Conservation (phyloP, 176 grass and related monocot species). For the Zoysia japonica region DNA sequence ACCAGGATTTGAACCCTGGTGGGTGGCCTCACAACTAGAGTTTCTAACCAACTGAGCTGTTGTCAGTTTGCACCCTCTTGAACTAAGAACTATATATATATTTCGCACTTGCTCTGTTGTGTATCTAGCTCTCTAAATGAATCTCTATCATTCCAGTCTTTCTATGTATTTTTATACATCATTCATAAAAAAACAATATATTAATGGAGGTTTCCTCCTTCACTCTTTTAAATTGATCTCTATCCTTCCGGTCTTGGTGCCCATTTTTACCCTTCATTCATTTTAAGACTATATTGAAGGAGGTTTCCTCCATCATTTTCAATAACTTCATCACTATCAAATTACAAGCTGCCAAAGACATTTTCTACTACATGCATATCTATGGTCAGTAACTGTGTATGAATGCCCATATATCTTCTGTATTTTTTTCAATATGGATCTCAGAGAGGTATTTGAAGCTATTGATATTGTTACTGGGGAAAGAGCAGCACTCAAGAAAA, state of each 20-base stretch:
- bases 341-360: background rate
- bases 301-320: background rate
- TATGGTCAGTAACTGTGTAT: background rate
- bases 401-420: background rate
- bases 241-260: background rate
- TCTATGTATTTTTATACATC: background rate
- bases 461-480: conserved; percentile 70
- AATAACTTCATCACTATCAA: conserved; percentile 1
- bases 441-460: conserved; percentile 73
- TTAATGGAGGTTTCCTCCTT: background rate
- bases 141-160: background rate
- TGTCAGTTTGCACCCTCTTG: background rate
- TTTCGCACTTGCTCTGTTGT: conserved; percentile 8
- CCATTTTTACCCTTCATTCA: conserved; percentile 7
- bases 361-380: conserved; percentile 8
- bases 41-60: too few species aligned
- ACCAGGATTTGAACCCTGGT: too few species aligned
- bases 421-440: conserved; percentile 24
- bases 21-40: too few species aligned
- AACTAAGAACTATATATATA: background rate
- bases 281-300: background rate
- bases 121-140: background rate
- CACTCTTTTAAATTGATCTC: too few species aligned
- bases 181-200: background rate
- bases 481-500: conserved; percentile 83